Conservation (phyloP, 371 early-diverging fungal genomes). For the Cokeromyces recurvatus region DNA sequence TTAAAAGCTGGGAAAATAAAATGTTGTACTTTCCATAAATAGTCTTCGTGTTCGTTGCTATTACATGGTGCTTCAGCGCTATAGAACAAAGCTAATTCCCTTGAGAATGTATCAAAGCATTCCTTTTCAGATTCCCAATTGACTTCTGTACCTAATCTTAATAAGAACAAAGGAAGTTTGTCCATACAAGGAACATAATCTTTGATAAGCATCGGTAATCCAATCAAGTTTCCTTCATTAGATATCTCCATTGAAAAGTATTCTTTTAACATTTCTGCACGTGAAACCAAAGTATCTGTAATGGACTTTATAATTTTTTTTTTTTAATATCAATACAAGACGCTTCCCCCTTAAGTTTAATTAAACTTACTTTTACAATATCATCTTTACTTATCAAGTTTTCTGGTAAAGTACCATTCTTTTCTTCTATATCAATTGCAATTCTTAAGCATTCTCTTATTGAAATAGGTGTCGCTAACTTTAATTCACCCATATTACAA, state of each 20-base stretch:
- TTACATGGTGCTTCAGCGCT: conserved; percentile 62
- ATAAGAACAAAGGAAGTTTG: conserved; percentile 80
- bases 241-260: conserved; percentile 77
- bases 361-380: conserved; percentile 45
- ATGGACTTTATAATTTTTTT: conserved; percentile 38
- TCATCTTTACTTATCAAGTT: conserved; percentile 10
- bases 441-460: conserved; percentile 70
- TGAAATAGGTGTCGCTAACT: conserved; percentile 55
- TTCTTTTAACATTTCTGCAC: conserved; percentile 78
- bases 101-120: conserved; percentile 70
- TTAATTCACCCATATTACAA: conserved; percentile 77
- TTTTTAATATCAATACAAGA: no score
- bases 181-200: conserved; percentile 77
- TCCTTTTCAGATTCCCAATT: conserved; percentile 79
- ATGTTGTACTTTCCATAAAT: conserved; percentile 64
- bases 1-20: conserved; percentile 78
- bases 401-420: conserved; percentile 31
- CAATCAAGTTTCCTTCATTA: conserved; percentile 55
- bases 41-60: conserved; percentile 28
- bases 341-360: no score
- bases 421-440: conserved; percentile 33
- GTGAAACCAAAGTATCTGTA: conserved; percentile 44
- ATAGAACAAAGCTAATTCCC: conserved; percentile 78
- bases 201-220: conserved; percentile 74
- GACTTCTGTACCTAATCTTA: conserved; percentile 76